Base-by-base conservation (phyloP, 768 basidiomycete genomes). In the Lactarius quietus region DNA sequence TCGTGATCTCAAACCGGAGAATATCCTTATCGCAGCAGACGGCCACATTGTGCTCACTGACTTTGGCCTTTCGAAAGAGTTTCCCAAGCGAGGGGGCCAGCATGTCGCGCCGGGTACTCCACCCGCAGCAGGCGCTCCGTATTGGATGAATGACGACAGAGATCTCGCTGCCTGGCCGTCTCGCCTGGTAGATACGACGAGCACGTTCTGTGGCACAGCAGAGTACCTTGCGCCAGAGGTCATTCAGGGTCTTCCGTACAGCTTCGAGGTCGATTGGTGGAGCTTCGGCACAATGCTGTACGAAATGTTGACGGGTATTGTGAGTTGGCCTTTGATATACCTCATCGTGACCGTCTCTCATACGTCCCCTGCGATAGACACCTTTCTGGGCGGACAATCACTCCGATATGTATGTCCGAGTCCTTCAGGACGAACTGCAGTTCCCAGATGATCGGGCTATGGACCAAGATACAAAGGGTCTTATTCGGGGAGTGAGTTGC, bases 261-360 rank as follows among this genome's bases (percentile, higher is more conserved):
- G 89, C 69, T 98, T 94, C 72, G 93, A 95, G 70, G 93, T 96
- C 26, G 96, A 98, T 74, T 96, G 94, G 92, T 99, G 95, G 95
- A 92, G 90, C 69, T 90, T 96, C 72, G 96, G 96, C 39, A 98
- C 96, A 67, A 96, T 98, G 91, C 78, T 98, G 65, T 94, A 92
- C 74, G 96, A 98, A 80, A 96, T 97, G 90, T 78, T 98, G 77
- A 92, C 92, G 43, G 96, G 96, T 31, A 90, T 95, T 69, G 95
- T 95, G 76, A 80, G 90, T 86, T 71, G 54, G 55, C 61, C 71
- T n/a, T 36, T 38, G 14, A 60, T 55, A 64, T 69, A 60, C 62
- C 65, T 59, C 29, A 23, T 18, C 23, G n/a, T 5, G 29, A 31
- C 10, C 28, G 29, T 6, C 36, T 29, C 18, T 65, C 60, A 68